Evolutionary conservation across 257 asterid genomes (phyloP).

Genomic region (Nicotiana noctiflora): DNA sequence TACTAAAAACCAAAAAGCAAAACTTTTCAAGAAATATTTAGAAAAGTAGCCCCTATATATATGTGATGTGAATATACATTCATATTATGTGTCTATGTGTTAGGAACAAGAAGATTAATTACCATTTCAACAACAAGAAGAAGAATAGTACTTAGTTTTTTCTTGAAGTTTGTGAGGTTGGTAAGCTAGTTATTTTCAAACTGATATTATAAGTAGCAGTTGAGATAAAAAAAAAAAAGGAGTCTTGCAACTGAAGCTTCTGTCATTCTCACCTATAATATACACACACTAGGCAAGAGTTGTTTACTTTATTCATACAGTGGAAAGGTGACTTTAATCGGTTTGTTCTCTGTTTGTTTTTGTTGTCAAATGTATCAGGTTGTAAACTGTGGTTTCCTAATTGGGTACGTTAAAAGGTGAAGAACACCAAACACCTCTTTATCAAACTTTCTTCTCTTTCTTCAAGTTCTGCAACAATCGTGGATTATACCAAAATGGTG

Average conservation of each 20-base stretch:
- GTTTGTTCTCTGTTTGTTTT: conserved; percentile 16
- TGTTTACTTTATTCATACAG: background rate
- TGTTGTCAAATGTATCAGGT: conserved; percentile 17
- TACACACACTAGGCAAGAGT: background rate
- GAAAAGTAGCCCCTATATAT: background rate
- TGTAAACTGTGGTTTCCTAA: conserved; percentile 17
- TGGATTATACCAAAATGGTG: background rate
- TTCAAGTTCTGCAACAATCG: background rate
- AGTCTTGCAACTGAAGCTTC: conserved; percentile 4
- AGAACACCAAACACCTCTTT: conserved; percentile 10
- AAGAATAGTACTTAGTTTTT: background rate
- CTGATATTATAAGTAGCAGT: background rate
- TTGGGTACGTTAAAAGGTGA: conserved; percentile 20
- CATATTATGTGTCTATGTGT: background rate
- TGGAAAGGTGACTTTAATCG: conserved; percentile 24
- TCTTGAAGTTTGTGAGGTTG: background rate
- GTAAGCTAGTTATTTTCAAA: background rate
- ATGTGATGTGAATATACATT: background rate
- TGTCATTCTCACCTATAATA: background rate
- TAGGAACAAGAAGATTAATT: background rate
- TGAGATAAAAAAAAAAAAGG: background rate
- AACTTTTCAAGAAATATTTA: background rate
- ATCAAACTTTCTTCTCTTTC: background rate
- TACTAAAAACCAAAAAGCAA: background rate
- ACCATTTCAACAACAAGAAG: background rate